These are phyloP conservation scores for Hypoxylon fuscum DNA, from an alignment of 495 filamentous ascomycete genomes.

Conservation along the genomic window DNA sequence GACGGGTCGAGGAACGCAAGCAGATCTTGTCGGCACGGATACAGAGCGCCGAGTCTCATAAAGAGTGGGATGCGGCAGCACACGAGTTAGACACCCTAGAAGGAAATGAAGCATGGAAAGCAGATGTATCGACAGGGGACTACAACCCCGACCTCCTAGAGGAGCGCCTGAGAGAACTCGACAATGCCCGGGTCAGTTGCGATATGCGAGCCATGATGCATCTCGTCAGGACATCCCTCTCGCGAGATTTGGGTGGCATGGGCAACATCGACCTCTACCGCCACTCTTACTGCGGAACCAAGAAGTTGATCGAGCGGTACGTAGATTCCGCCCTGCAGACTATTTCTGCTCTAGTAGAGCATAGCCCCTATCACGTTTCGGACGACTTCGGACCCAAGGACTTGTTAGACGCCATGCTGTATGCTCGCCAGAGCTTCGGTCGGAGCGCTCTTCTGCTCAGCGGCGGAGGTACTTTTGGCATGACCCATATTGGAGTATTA, in stretches of 20 bases:
- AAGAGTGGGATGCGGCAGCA: conserved; percentile 74
- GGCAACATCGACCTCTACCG: conserved; percentile 83
- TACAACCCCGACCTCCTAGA: conserved; percentile 76
- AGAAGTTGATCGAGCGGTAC: conserved; percentile 84
- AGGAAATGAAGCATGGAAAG: conserved; percentile 85
- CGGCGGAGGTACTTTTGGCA: conserved; percentile 92
- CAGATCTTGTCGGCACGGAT: conserved; percentile 70
- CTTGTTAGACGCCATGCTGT: conserved; percentile 75
- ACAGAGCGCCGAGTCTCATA: conserved; percentile 67
- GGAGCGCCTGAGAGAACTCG: conserved; percentile 73
- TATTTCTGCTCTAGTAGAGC: conserved; percentile 72
- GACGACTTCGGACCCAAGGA: conserved; percentile 68
- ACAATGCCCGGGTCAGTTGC: conserved; percentile 75
- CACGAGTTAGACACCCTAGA: conserved; percentile 83
- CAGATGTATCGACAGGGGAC: conserved; percentile 58
- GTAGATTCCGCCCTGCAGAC: conserved; percentile 80
- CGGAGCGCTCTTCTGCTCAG: conserved; percentile 87
- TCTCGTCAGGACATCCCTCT: conserved; percentile 80
- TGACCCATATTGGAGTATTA: conserved; percentile 95
- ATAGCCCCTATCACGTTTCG: conserved; percentile 60
- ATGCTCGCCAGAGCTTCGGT: conserved; percentile 85
- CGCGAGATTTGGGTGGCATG: conserved; percentile 85
- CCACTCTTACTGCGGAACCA: conserved; percentile 87
- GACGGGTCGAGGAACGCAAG: conserved; percentile 65
- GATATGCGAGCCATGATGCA: conserved; percentile 80